Conservation (phyloP, 139 green algal species). For the Raphidocelis subcapitata region DNA sequence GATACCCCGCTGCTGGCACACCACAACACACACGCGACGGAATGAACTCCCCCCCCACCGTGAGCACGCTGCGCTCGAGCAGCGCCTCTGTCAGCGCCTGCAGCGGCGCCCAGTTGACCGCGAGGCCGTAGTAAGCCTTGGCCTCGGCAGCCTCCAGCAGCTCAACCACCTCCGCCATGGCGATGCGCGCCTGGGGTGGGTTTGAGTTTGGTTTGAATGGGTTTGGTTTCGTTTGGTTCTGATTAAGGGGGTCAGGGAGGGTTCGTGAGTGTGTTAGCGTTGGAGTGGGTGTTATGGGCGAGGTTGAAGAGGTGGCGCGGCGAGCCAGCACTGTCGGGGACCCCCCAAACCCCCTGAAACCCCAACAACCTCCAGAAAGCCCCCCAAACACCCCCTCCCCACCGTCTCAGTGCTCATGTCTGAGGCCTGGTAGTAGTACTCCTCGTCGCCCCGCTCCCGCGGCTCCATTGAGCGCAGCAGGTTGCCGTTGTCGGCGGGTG, state of each 20-base stretch:
- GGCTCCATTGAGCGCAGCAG: conserved; percentile 28
- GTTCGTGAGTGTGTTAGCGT: too few relatives aligned
- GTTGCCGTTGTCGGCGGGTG: conserved; percentile 18
- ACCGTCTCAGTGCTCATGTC: conserved; percentile 55
- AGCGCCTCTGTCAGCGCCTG: conserved; percentile 49
- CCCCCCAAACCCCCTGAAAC: too few relatives aligned
- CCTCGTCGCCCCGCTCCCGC: conserved; percentile 12
- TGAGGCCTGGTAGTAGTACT: conserved; percentile 41
- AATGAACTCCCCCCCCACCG: conserved; percentile 15
- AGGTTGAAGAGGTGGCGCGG: too few relatives aligned
- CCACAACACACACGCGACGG: background rate
- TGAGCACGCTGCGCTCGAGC: conserved; percentile 45
- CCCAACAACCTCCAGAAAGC: too few relatives aligned
- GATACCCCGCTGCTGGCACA: background rate
- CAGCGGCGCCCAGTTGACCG: conserved; percentile 81
- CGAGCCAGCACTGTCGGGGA: too few relatives aligned
- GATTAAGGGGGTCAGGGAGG: too few relatives aligned
- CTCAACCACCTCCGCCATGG: conserved; percentile 61
- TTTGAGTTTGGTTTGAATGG: too few relatives aligned
- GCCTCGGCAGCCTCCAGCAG: conserved; percentile 82
- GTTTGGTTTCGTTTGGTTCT: too few relatives aligned
- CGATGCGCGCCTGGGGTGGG: conserved; percentile 41
- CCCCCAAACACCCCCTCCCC: too few relatives aligned
- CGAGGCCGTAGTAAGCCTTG: conserved; percentile 89
- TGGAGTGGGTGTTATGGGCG: too few relatives aligned